Conservation (phyloP, 352 stramenopile species). For the Salisapilia sapeloensis region DNA sequence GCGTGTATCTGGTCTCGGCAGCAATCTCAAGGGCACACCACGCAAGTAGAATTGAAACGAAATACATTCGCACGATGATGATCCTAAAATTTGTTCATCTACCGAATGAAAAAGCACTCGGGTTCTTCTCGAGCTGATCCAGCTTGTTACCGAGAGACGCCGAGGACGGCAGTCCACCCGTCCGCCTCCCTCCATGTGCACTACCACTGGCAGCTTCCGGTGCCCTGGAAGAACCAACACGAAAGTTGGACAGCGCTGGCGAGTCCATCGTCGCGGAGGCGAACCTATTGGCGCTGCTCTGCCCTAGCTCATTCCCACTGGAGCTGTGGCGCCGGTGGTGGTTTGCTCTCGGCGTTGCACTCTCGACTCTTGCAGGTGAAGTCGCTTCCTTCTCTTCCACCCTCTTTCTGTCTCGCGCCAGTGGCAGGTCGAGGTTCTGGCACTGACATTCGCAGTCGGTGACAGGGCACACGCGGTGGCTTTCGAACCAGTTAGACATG, state of each 20-base stretch:
- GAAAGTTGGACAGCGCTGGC: conserved; percentile 9
- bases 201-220: conserved; percentile 1
- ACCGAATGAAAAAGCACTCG: conserved; percentile 13
- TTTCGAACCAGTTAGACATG: conserved; percentile 87
- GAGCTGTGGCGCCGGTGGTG: too few species aligned
- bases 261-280: conserved; percentile 10
- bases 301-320: too few species aligned
- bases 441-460: conserved; percentile 88
- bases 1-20: conserved; percentile 23
- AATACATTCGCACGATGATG: too few species aligned
- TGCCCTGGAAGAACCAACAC: conserved; percentile 1
- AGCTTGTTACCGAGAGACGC: conserved; percentile 43
- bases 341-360: too few species aligned
- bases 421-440: conserved; percentile 55
- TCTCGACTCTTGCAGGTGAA: too few species aligned
- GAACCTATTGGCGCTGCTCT: too few species aligned
- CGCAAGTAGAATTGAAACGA: too few species aligned
- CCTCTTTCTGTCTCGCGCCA: conserved; percentile 29
- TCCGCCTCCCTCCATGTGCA: neutral
- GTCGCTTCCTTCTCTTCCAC: too few species aligned
- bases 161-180: neutral
- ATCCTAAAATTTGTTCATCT: too few species aligned
- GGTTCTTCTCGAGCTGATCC: conserved; percentile 60
- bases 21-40: conserved; percentile 21
- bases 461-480: conserved; percentile 81